Evolutionary conservation across 306 rosid species (phyloP).

Genomic region (Castanea sativa): DNA sequence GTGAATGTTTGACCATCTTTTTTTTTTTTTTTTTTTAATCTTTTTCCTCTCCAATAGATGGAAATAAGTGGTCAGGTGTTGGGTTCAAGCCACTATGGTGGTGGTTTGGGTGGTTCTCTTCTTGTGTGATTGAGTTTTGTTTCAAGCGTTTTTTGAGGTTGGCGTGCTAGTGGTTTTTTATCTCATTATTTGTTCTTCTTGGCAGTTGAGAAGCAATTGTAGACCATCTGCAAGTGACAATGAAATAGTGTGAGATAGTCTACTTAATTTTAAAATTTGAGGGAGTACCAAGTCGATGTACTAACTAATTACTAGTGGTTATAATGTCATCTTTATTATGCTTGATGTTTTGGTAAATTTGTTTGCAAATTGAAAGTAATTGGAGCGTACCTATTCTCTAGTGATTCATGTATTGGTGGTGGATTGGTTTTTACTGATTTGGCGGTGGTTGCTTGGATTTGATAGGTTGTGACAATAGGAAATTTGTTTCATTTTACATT

Average conservation of each 20-base stretch:
- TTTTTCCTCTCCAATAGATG: too few relatives aligned
- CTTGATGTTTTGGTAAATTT: background rate
- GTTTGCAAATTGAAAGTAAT: background rate
- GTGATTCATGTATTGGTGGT: constrained; percentile 4
- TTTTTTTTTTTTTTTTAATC: too few relatives aligned
- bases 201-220: constrained; percentile 55
- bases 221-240: constrained; percentile 51
- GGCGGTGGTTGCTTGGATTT: too few relatives aligned
- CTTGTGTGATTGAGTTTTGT: background rate
- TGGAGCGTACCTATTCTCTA: constrained; percentile 46
- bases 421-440: too few relatives aligned
- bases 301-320: too few relatives aligned
- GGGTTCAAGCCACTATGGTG: too few relatives aligned
- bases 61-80: too few relatives aligned
- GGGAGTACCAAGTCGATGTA: too few relatives aligned
- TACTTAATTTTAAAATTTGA: background rate
- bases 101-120: background rate
- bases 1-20: too few relatives aligned
- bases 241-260: background rate
- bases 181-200: constrained; percentile 73
- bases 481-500: too few relatives aligned
- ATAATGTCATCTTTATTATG: too few relatives aligned
- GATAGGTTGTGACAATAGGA: too few relatives aligned
- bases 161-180: constrained; percentile 74
- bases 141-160: constrained; percentile 42